Evolutionary conservation across 2,329 filamentous ascomycete species (phyloP), one percentile per base, ranked within the genome.

Genomic region (Talaromyces sp.): DNA sequence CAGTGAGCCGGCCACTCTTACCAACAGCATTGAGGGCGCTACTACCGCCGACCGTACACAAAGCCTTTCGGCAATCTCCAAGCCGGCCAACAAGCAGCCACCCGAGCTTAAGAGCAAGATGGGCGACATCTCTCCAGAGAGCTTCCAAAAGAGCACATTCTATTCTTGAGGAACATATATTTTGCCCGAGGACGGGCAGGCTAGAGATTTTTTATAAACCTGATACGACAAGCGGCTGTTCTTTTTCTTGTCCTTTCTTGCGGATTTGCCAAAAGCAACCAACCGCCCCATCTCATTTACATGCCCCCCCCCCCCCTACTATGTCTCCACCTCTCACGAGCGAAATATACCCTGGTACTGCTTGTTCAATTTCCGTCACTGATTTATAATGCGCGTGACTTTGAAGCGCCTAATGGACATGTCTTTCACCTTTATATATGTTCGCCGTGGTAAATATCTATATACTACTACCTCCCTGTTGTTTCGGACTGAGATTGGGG

Each of bases 61-160:
- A 58, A 71, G 67, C 47, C 56, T 74, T 17, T 67, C 62, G 6
- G 63, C 65, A 9, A 46, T 69, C 32, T 50, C 57, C 5, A 61
- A 68, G 47, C 55, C 63, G 20, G 59, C 51, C 17, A 52, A 52
- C 41, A 60, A 61, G 39, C 77, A 79, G 64, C 77, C 75, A 37
- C 82, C 82, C 2, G 73, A 76, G 57, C 66, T 85, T 0, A 77
- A 79, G 50, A 80, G 83, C 29, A 87, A 86, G 68, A 79, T 82
- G 47, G 83, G 82, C 2, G 86, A 88, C 67, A 84, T 88, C 57
- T 79, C 79, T 14, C 80, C 86, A 5, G 86, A 89, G 70, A 87
- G 84, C 65, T 89, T 89, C 70, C 86, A 88, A 70, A 87, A 87
- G 73, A 85, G 84, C 48, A 82, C 83, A 16, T 88, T 88, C 66